Evolutionary conservation across 805 yeast genomes (phyloP), one percentile per base, ranked within the genome.

Genomic region (Dipodascus geniculatus): DNA sequence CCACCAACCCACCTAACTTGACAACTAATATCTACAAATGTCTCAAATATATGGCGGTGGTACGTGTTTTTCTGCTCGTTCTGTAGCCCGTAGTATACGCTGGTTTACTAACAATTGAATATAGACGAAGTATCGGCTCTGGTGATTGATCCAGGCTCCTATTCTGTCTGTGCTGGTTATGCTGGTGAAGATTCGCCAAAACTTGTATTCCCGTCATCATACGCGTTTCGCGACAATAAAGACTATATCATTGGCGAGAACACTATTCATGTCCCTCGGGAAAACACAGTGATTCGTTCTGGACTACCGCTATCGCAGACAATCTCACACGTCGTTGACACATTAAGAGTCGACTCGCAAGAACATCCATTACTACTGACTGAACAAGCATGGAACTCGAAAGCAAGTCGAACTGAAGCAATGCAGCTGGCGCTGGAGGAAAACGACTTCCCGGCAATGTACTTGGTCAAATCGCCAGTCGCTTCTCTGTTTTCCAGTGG

Each of bases 141-240:
- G 2, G 95, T 91, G 33, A 74, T 91, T 23, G 98, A 93, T 64
- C 90, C 96, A 1, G 98, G 98, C 35, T 83, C 96, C 9, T 80
- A 75, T 57, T 72, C 80, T 55, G 88, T 96, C 3, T 80, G 91
- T 52, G 80, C 84, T 19, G 99, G 99, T 1, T 89, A 80, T 68
- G 90, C 97, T 2, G 98, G 98, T 9, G 91, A 88, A 54, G 96
- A 90, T 65, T 76, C 80, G 53, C 99, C 99, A 9, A 79, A 83
- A 58, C 71, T 82, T 2, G 79, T 85, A 22, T 67, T 83, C 14
- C 91, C 96, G 2, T 85, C 96, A 0, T 76, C 68, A 56, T 87
- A 80, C 63, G 85, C 81, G 42, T 59, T 57, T 48, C 60, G 58
- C 33, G 57, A 54, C 2, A 59, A 60, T 2, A 58, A 62, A 2